These are phyloP conservation scores for Eimeria maxima DNA, from an alignment of 169 alveolate species.

Conservation along the genomic window DNA sequence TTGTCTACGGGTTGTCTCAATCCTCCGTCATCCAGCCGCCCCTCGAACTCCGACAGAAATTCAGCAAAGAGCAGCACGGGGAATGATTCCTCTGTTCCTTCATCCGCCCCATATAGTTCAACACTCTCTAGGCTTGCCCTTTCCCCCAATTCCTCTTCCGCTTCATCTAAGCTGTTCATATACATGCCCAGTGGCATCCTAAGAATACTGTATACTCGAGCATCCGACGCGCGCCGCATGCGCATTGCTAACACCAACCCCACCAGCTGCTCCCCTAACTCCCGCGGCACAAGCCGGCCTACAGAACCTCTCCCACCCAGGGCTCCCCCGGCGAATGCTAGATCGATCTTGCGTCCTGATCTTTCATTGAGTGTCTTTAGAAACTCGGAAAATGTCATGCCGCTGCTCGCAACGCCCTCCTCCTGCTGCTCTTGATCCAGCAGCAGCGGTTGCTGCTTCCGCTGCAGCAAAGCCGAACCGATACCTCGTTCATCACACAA, in stretches of 20 bases:
- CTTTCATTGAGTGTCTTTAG: background rate
- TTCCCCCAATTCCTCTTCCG: background rate
- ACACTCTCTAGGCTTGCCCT: background rate
- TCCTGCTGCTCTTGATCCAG: background rate
- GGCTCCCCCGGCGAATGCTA: background rate
- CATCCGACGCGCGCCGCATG: background rate
- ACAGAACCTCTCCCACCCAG: background rate
- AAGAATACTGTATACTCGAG: background rate
- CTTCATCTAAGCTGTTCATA: background rate
- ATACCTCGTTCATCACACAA: background rate
- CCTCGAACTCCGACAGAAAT: background rate
- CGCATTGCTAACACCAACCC: background rate
- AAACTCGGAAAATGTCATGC: background rate
- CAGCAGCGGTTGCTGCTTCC: background rate
- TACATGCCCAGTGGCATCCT: background rate
- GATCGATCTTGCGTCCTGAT: background rate
- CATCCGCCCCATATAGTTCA: background rate
- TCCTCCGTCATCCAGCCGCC: background rate
- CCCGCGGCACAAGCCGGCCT: background rate
- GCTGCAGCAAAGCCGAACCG: background rate
- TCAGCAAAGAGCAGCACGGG: background rate
- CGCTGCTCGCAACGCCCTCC: background rate
- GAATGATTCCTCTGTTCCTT: background rate
- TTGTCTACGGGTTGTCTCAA: background rate
- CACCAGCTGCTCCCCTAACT: background rate